A percentile compares a stretch with the other conserved stretches of the same genome.
Conservation (phyloP, 108 stramenopile species). For the Skeletonema marinoi region DNA sequence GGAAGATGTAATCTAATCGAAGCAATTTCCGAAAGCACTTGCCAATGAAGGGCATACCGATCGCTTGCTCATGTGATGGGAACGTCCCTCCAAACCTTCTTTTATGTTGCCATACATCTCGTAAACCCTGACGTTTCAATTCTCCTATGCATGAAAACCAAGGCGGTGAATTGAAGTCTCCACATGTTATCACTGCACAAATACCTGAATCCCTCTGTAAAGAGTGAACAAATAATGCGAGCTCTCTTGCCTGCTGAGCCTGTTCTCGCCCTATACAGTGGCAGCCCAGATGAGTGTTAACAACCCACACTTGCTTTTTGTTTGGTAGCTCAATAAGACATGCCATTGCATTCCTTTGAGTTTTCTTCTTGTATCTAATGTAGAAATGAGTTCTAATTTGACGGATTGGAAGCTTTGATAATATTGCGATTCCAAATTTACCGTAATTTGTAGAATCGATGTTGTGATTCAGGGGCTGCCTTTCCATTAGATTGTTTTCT, state of each 20-base stretch:
- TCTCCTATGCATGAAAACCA: slow-evolving; percentile 1
- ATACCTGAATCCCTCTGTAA: neutral
- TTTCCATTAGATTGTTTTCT: neutral
- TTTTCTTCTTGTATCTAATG: slow-evolving; percentile 13
- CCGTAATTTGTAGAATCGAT: neutral
- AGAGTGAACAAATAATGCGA: slow-evolving; percentile 6
- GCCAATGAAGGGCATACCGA: neutral
- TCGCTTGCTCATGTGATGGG: slow-evolving; percentile 10
- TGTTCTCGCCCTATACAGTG: slow-evolving; percentile 11
- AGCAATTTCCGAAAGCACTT: slow-evolving; percentile 1
- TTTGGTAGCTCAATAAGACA: slow-evolving; percentile 9
- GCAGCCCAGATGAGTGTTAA: slow-evolving; percentile 16
- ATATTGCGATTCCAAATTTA: slow-evolving; percentile 16
- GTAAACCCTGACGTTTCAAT: neutral
- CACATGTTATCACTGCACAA: slow-evolving; percentile 2
- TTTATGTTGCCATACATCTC: slow-evolving; percentile 4
- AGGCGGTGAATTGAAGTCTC: slow-evolving; percentile 20
- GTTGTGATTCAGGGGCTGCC: neutral
- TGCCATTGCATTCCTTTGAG: slow-evolving; percentile 13
- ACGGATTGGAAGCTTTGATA: slow-evolving; percentile 19
- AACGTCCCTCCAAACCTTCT: slow-evolving; percentile 8
- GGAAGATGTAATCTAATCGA: slow-evolving; percentile 25
- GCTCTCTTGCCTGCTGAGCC: slow-evolving; percentile 7
- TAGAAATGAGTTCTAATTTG: neutral
- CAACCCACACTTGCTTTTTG: slow-evolving; percentile 6